These are phyloP conservation scores for Coprinopsis marcescibilis DNA, from an alignment of 768 basidiomycete genomes.

Conservation along the genomic window DNA sequence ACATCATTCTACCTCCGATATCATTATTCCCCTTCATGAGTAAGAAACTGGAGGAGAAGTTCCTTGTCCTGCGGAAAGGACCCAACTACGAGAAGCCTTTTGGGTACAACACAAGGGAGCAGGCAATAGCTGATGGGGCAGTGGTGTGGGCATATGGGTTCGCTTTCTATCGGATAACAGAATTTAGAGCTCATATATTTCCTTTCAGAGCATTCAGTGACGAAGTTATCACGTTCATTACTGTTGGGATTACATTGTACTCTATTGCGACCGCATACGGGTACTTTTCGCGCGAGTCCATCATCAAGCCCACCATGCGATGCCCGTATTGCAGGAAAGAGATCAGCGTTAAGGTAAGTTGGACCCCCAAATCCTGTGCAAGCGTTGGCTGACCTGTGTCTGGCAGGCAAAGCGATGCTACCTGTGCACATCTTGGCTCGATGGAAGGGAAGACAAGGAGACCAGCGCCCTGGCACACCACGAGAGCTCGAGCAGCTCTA, in stretches of 20 bases:
- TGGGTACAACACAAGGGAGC: slow-evolving; percentile 38
- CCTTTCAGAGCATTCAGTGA: slow-evolving; percentile 30
- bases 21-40: slow-evolving; percentile 38
- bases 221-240: slow-evolving; percentile 32
- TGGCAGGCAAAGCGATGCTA: slow-evolving; percentile 4
- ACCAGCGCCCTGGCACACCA: slow-evolving; percentile 3
- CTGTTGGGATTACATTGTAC: slow-evolving; percentile 34
- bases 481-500: neutral
- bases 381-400: too few species aligned
- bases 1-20: slow-evolving; percentile 35
- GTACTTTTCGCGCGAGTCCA: slow-evolving; percentile 29
- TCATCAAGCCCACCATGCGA: slow-evolving; percentile 34
- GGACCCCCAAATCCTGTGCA: too few species aligned
- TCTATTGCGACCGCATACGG: slow-evolving; percentile 31
- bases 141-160: slow-evolving; percentile 34
- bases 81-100: slow-evolving; percentile 17
- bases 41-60: slow-evolving; percentile 40
- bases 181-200: neutral
- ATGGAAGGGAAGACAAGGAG: slow-evolving; percentile 8
- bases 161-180: neutral
- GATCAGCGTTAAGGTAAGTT: slow-evolving; percentile 33
- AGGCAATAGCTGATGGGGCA: slow-evolving; percentile 40
- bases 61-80: slow-evolving; percentile 30
- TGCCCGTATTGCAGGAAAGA: slow-evolving; percentile 41
- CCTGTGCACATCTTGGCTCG: slow-evolving; percentile 8